Percentiles rank a stretch among this genome's conserved stretches.
phyloP scores from a whole-genome alignment of 2,329 filamentous ascomycete genomes.

The Aspergillus intermedius region DNA sequence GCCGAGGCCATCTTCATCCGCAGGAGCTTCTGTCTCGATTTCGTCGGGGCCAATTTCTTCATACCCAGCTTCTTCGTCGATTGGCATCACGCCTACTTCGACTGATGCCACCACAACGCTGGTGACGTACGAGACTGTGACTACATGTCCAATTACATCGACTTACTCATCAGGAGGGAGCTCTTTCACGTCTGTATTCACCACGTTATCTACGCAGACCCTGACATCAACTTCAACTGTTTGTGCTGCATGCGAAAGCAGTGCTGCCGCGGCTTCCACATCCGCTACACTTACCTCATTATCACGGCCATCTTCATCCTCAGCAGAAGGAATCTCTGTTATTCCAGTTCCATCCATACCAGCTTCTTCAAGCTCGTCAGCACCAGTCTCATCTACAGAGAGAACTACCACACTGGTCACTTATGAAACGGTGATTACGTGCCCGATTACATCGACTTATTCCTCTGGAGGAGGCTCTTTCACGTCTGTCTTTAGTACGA shows the following conservation, averaged over 20 bases:
- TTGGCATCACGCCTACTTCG: too few species aligned
- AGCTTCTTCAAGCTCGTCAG: background rate
- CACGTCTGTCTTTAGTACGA: background rate
- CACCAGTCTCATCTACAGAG: conserved; percentile 1
- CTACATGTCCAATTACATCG: background rate
- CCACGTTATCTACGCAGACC: too few species aligned
- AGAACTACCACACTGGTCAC: background rate
- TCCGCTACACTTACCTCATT: background rate
- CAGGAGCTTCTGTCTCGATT: too few species aligned
- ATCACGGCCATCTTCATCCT: background rate
- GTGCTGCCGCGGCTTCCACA: background rate
- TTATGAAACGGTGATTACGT: background rate
- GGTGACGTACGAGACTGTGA: background rate
- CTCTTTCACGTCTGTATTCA: too few species aligned
- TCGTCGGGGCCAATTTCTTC: too few species aligned
- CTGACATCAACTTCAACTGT: too few species aligned
- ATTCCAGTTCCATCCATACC: conserved; percentile 1
- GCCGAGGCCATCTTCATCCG: too few species aligned
- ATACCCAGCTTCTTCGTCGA: too few species aligned
- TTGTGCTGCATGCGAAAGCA: background rate
- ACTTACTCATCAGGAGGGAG: background rate
- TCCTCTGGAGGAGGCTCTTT: background rate
- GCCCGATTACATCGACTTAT: background rate
- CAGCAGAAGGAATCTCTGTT: too few species aligned
- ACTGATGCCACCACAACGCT: too few species aligned